These are phyloP conservation scores for Suillus alpinus DNA, from an alignment of 768 basidiomycete species.

Conservation along the genomic window DNA sequence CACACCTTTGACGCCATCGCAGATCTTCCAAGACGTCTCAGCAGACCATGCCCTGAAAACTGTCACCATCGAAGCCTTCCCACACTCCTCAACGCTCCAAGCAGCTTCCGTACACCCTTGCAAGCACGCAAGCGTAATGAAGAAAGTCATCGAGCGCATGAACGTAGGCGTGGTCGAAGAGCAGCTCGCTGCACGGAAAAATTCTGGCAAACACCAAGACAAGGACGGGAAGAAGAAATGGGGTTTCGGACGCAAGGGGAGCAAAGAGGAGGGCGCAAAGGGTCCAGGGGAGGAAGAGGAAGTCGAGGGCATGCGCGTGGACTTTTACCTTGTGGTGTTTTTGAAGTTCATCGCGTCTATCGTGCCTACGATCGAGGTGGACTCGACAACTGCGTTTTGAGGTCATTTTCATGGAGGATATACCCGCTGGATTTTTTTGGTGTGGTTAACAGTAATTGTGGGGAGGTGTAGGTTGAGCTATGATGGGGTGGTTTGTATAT, in stretches of 20 bases:
- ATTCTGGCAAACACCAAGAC: slow-evolving; percentile 31
- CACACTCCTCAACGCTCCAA: slow-evolving; percentile 83
- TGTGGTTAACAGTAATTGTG: background rate
- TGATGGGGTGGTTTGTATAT: background rate
- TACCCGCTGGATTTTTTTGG: background rate
- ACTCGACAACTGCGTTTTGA: slow-evolving; percentile 80
- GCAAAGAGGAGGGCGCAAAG: slow-evolving; percentile 47
- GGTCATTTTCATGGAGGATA: background rate
- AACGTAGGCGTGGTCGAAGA: slow-evolving; percentile 83
- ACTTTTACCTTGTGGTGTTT: slow-evolving; percentile 98
- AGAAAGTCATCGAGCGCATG: slow-evolving; percentile 99
- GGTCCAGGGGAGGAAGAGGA: slow-evolving; percentile 56
- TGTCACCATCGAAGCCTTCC: slow-evolving; percentile 97
- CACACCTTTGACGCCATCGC: slow-evolving; percentile 78
- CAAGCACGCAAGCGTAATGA: slow-evolving; percentile 99
- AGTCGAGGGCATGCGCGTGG: slow-evolving; percentile 89
- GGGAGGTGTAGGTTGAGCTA: background rate
- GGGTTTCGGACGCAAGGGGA: slow-evolving; percentile 71
- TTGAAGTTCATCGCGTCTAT: slow-evolving; percentile 99
- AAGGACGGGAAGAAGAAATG: slow-evolving; percentile 76
- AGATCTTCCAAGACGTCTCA: slow-evolving; percentile 97
- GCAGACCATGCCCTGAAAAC: slow-evolving; percentile 98
- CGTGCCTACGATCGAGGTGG: slow-evolving; percentile 98
- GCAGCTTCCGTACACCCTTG: slow-evolving; percentile 96
- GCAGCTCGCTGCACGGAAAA: slow-evolving; percentile 68